Conservation (phyloP, 495 filamentous ascomycete species). For the Bryoglossum gracile region DNA sequence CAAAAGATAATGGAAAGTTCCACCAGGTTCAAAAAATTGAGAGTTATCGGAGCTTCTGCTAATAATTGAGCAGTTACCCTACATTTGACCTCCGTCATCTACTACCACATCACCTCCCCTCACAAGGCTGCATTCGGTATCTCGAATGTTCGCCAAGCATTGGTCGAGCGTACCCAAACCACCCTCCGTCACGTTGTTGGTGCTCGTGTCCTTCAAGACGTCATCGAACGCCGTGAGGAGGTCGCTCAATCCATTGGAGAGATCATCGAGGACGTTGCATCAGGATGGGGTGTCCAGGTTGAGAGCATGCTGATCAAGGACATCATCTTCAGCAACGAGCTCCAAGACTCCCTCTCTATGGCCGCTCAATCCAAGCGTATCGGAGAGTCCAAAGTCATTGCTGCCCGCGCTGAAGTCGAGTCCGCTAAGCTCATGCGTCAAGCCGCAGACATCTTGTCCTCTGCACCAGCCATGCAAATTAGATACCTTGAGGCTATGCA, state of each 20-base stretch:
- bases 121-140: slow-evolving; percentile 99
- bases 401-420: slow-evolving; percentile 94
- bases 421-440: slow-evolving; percentile 96
- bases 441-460: slow-evolving; percentile 90
- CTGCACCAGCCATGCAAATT: slow-evolving; percentile 98
- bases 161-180: slow-evolving; percentile 96
- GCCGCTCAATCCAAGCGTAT: slow-evolving; percentile 99
- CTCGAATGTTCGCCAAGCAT: slow-evolving; percentile 84
- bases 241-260: slow-evolving; percentile 89
- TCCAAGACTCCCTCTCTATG: slow-evolving; percentile 98
- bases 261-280: slow-evolving; percentile 94
- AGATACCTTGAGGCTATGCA: slow-evolving; percentile 99
- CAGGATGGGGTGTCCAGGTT: slow-evolving; percentile 91
- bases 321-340: slow-evolving; percentile 92
- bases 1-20: slow-evolving; percentile 95
- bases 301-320: slow-evolving; percentile 99
- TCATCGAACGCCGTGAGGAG: slow-evolving; percentile 98
- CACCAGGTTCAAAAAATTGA: too few relatives aligned
- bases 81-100: slow-evolving; percentile 97
- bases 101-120: slow-evolving; percentile 93
- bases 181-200: slow-evolving; percentile 96
- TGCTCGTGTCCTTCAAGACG: slow-evolving; percentile 92
- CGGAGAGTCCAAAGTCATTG: slow-evolving; percentile 96
- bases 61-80: too few relatives aligned
- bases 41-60: too few relatives aligned